Evolutionary conservation across 768 basidiomycete species (phyloP), one percentile per base, ranked within the genome.

Genomic region (Boletus barrowsii): DNA sequence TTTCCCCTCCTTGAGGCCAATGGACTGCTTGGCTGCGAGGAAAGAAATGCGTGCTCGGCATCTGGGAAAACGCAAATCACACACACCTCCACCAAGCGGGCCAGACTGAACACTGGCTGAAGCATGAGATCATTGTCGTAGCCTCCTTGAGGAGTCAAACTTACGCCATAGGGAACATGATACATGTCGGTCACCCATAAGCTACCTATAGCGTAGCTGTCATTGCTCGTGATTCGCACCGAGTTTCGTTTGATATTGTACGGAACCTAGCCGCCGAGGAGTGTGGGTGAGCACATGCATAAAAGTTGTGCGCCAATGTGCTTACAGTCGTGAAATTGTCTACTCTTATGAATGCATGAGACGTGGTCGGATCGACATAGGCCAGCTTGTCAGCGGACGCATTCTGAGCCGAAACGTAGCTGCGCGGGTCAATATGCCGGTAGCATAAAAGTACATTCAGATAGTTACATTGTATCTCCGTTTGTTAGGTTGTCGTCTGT

Each of bases 281-380:
- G 48, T 40, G 24, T 5, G 37, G 20, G 8, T 56, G 44, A 60
- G 42, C 29, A 51, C 47, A 7, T 15, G 11, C 4, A 6, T 10
- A 24, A 47, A 42, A 57, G 29, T 10, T 8, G 26, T 11, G 13
- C 29, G 15, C 26, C 2, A 37, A 17, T 41, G 55, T 62, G 17
- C 66, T 66, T 17, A 88, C 79, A 2, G 63, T 73, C 1, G 84
- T 75, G 29, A 78, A 81, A 65, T 90, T 89, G 72, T 90, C 89
- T 13, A 90, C 87, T 62, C 79, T 81, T 64, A 91, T 86, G 62
- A 91, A 82, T 2, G 88, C 88, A 56, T 86, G 86, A 14, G 83
- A 85, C 4, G 87, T 85, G 17, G 73, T 58, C 9, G 76, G 26
- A 58, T 90, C 84, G 41, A 88, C 78, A 61, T 78, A 88, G 2